Evolutionary conservation across 805 yeast genomes (phyloP).

Genomic region (Suhomyces sp.): DNA sequence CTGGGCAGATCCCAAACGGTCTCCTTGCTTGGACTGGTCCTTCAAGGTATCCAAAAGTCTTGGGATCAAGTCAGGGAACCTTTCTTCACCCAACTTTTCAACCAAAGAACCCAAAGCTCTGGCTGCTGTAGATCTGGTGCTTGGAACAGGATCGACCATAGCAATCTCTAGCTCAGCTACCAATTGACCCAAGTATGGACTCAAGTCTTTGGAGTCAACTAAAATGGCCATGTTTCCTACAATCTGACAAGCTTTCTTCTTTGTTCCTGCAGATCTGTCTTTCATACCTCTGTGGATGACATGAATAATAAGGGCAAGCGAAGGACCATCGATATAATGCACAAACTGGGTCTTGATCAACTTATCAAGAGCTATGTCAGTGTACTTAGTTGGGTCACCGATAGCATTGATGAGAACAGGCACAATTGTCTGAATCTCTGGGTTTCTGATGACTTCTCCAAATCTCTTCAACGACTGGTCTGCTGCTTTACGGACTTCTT

Average conservation of each 20-base stretch:
- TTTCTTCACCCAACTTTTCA: conserved; percentile 93
- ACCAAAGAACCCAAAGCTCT: conserved; percentile 95
- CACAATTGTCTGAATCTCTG: conserved; percentile 90
- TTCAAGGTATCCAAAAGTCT: conserved; percentile 70
- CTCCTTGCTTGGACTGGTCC: conserved; percentile 80
- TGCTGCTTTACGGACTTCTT: conserved; percentile 95
- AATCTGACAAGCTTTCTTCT: conserved; percentile 93
- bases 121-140: conserved; percentile 95
- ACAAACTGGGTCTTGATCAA: conserved; percentile 89
- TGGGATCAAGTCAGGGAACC: conserved; percentile 88
- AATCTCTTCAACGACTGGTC: conserved; percentile 83
- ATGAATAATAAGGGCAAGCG: conserved; percentile 89
- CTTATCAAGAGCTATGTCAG: conserved; percentile 83
- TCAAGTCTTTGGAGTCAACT: conserved; percentile 81
- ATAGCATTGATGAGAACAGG: conserved; percentile 87
- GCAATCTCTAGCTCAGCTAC: conserved; percentile 84
- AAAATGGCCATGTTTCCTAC: conserved; percentile 98
- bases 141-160: conserved; percentile 98
- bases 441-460: conserved; percentile 96
- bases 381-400: conserved; percentile 90
- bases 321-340: conserved; percentile 97
- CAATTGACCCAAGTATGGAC: conserved; percentile 76
- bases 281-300: conserved; percentile 94
- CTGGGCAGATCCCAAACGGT: conserved; percentile 95
- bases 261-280: conserved; percentile 90